Evolutionary conservation across 2,329 filamentous ascomycete species (phyloP).

Genomic region (Ceratocystis smalleyi): DNA sequence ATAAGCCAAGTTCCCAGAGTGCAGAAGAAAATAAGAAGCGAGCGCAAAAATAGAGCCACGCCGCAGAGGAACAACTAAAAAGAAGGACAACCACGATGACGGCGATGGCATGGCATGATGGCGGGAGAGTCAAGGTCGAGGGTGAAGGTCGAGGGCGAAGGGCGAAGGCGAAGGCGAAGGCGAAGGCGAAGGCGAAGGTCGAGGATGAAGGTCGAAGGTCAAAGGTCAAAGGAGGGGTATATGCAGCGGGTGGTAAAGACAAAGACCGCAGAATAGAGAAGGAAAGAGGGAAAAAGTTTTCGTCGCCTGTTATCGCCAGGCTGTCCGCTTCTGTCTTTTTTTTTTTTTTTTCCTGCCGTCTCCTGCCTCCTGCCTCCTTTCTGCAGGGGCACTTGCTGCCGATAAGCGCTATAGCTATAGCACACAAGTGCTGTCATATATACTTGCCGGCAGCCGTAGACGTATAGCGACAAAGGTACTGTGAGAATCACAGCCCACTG

Average conservation of each 20-base stretch:
- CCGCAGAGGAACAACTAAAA: not conserved
- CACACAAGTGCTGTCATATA: not conserved
- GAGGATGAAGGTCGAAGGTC: too few relatives aligned
- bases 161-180: too few relatives aligned
- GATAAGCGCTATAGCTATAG: too few relatives aligned
- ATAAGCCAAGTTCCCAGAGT: not conserved
- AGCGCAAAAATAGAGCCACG: not conserved
- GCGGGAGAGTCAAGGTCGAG: too few relatives aligned
- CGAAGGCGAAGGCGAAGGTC: too few relatives aligned
- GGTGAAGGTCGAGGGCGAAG: too few relatives aligned
- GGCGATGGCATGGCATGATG: too few relatives aligned
- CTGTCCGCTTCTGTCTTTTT: not conserved
- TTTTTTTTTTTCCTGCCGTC: not conserved
- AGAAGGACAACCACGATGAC: not conserved
- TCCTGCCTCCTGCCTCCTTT: not conserved
- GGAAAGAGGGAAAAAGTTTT: not conserved
- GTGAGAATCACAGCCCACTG: not conserved
- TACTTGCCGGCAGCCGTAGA: not conserved
- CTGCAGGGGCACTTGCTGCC: not conserved
- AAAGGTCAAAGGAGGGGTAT: not conserved
- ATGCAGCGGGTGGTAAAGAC: too few relatives aligned
- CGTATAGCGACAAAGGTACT: not conserved
- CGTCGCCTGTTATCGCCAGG: too few relatives aligned
- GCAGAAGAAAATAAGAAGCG: not conserved
- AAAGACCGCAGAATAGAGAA: not conserved